Evolutionary conservation across 129 eudicot genomes (phyloP).

Genomic region (Erigeron canadensis): DNA sequence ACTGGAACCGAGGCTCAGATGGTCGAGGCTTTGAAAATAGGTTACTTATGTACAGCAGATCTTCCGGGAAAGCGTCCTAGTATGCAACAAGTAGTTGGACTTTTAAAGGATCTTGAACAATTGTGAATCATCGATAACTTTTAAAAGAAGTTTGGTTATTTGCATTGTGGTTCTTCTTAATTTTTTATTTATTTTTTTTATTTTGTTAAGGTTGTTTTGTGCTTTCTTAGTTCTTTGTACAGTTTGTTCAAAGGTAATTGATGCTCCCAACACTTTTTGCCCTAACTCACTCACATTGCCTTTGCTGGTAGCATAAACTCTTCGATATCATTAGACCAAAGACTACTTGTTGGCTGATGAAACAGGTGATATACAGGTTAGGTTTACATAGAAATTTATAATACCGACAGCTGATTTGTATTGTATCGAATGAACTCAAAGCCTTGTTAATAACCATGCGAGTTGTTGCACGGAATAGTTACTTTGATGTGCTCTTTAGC

Average conservation of each 20-base stretch:
- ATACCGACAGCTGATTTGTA: background rate
- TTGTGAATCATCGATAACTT: constrained; percentile 24
- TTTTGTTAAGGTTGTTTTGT: constrained; percentile 17
- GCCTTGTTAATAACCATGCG: background rate
- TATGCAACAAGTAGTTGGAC: constrained; percentile 90
- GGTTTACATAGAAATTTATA: background rate
- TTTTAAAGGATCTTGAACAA: constrained; percentile 78
- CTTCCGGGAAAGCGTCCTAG: constrained; percentile 72
- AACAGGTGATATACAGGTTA: background rate
- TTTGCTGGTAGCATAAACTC: constrained; percentile 5
- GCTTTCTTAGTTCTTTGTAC: constrained; percentile 32
- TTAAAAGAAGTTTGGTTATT: constrained; percentile 17
- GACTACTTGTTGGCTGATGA: background rate
- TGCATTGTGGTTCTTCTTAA: constrained; percentile 17
- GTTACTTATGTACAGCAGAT: constrained; percentile 89
- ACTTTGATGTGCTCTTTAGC: background rate
- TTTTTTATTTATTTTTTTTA: background rate
- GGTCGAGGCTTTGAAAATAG: constrained; percentile 81
- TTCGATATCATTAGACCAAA: too few species aligned
- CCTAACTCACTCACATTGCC: background rate
- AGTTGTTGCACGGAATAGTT: background rate
- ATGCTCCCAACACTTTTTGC: constrained; percentile 15
- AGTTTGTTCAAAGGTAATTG: constrained; percentile 24
- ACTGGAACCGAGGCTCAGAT: constrained; percentile 57
- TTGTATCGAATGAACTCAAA: background rate